Base-by-base conservation (phyloP, 2,329 filamentous ascomycete species). In the Colletotrichum incanum region DNA sequence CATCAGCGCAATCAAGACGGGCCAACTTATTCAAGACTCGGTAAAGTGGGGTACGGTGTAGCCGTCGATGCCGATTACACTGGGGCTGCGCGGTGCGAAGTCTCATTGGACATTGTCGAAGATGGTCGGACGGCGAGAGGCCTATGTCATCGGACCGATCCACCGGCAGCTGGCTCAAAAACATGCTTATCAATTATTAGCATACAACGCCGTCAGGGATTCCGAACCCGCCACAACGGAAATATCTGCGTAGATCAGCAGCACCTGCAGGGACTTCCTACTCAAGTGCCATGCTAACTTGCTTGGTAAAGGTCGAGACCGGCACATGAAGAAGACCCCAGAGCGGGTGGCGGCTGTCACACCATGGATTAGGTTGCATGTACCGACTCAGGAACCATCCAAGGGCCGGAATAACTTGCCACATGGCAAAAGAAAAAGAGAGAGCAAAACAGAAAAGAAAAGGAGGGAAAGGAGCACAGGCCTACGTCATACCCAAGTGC, bases 101-200 rank as follows among this genome's bases (percentile, higher is more conserved):
- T 7, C 31, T 37, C 23, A 65, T 58, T 65, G 63, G 63, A 12
- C 31, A 14, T 39, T 18, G 31, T 20, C 20, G 28, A 16, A 20
- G 31, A 14, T 55, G 11, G 20, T 11, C 23, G 23, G 31, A 34
- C n/a, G 54, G 28, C 23, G 8, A 20, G 23, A 61, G 49, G 3
- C 3, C 18, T 43, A 34, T 34, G 18, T 65, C 39, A 59, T 65
- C 63, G 52, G 52, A 39, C 63, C 52, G 63, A 65, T 49, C 52
- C 31, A 65, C 41, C 28, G 52, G 52, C 28, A 65, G n/a, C 55
- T 45, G 39, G 8, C 50, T 26, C n/a, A 26, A 16, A n/a, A 34
- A 23, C 39, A 39, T 49, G 50, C 41, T 65, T 65, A 37, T 58
- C 52, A 58, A 74, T 49, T 26, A 41, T 50, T 12, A 39, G 28